A percentile compares a stretch with the other conserved stretches of the same genome.
Evolutionary conservation across 176 grass and related monocot genomes (phyloP).

Genomic region (Avena sativa): DNA sequence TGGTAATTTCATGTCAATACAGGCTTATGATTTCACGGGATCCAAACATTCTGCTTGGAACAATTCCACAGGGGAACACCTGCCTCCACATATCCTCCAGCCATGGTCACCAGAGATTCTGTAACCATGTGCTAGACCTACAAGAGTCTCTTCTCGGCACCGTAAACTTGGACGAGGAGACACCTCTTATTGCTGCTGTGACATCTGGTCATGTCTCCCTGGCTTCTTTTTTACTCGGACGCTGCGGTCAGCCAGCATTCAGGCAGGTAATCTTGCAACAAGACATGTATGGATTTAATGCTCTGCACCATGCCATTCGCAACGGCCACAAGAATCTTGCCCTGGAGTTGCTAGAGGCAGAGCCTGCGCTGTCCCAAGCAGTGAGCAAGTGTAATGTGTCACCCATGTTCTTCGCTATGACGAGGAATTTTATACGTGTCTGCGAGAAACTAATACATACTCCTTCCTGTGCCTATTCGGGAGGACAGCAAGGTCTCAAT

Average conservation of each 20-base stretch:
- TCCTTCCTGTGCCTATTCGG: not conserved
- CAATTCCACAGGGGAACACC: conserved; percentile 1
- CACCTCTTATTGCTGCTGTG: not conserved
- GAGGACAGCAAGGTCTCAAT: not conserved
- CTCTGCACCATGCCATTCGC: conserved; percentile 14
- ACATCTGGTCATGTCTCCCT: not conserved
- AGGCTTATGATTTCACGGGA: not conserved
- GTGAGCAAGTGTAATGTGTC: not conserved
- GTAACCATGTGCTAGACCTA: too few species aligned
- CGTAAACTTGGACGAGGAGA: not conserved
- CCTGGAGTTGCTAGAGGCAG: not conserved
- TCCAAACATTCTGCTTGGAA: conserved; percentile 15
- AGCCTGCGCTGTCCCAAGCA: not conserved
- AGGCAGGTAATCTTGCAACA: not conserved
- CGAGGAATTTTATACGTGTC: not conserved
- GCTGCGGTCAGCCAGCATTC: fast-evolving
- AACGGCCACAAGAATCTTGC: not conserved
- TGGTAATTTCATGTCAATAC: not conserved
- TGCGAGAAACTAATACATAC: not conserved
- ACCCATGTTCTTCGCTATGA: conserved; percentile 32
- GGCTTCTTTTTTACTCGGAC: not conserved
- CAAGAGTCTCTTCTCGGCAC: not conserved
- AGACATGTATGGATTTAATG: conserved; percentile 12
- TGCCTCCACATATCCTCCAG: conserved; percentile 39
- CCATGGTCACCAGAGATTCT: not conserved